These are phyloP conservation scores for Penicillium brasilianum DNA, from an alignment of 2,329 filamentous ascomycete genomes.

Conservation along the genomic window DNA sequence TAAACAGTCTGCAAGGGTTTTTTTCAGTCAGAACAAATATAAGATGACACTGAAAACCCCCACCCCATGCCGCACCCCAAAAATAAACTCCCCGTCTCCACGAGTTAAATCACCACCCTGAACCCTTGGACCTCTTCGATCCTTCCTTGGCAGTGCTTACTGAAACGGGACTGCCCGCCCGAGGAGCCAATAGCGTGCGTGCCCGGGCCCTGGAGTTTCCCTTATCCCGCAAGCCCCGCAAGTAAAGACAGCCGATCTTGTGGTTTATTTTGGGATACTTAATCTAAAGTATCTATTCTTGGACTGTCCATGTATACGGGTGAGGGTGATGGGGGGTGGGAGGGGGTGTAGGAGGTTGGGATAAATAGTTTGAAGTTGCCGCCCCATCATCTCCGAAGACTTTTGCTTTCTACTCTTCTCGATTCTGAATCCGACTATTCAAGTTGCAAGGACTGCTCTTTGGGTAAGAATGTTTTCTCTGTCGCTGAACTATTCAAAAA, in stretches of 20 bases:
- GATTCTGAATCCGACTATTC: neutral
- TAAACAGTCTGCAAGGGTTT: too few relatives aligned
- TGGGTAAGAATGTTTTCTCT: neutral
- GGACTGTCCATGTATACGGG: neutral
- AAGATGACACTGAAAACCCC: too few relatives aligned
- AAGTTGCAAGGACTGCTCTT: too few relatives aligned
- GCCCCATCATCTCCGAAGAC: neutral
- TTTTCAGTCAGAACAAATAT: too few relatives aligned
- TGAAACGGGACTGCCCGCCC: conserved; percentile 19
- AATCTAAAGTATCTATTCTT: too few relatives aligned
- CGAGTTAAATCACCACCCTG: conserved; percentile 2
- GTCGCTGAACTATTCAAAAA: neutral
- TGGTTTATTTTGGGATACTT: neutral
- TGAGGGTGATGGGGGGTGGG: neutral
- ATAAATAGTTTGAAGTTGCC: conserved; percentile 11
- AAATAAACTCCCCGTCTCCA: conserved; percentile 19
- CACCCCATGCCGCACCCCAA: conserved; percentile 16
- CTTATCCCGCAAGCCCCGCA: neutral
- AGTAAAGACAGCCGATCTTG: neutral
- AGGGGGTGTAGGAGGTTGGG: neutral
- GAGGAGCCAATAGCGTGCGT: conserved; percentile 19
- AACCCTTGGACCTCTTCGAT: conserved; percentile 3
- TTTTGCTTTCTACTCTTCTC: neutral
- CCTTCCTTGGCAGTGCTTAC: conserved; percentile 27
- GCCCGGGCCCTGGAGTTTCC: neutral